Evolutionary conservation across 345 rosid species (phyloP).

Genomic region (Citrus sp.): DNA sequence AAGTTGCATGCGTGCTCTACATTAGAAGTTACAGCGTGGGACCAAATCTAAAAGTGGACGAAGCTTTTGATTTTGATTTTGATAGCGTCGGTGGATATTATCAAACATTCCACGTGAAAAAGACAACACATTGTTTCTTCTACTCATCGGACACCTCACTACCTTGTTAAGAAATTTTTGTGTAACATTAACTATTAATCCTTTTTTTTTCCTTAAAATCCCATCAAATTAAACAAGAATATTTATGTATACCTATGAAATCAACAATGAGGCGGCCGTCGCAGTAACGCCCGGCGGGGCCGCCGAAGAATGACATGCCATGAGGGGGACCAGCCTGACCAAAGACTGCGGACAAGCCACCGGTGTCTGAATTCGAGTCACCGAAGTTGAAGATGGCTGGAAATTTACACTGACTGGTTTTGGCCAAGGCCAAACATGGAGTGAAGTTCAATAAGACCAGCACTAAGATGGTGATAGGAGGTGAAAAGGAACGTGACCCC

Average conservation of each 20-base stretch:
- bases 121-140: neutral
- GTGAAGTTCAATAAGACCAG: neutral
- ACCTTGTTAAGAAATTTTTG: too few relatives aligned
- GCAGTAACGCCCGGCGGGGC: constrained; percentile 74
- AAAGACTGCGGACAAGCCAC: constrained; percentile 78
- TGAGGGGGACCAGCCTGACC: constrained; percentile 76
- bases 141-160: too few relatives aligned
- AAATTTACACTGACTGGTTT: constrained; percentile 30
- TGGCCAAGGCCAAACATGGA: neutral
- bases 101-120: neutral
- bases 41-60: neutral
- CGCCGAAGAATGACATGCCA: constrained; percentile 64
- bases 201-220: too few relatives aligned
- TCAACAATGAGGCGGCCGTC: constrained; percentile 92
- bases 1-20: neutral
- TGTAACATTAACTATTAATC: too few relatives aligned
- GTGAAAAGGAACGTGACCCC: constrained; percentile 4
- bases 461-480: neutral
- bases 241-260: constrained; percentile 52
- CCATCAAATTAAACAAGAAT: neutral
- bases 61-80: too few relatives aligned
- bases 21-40: neutral
- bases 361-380: constrained; percentile 93
- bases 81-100: neutral
- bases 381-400: constrained; percentile 92